Base-by-base conservation (phyloP, 192 early-diverging fungal species). In the Umbelopsis vinacea region DNA sequence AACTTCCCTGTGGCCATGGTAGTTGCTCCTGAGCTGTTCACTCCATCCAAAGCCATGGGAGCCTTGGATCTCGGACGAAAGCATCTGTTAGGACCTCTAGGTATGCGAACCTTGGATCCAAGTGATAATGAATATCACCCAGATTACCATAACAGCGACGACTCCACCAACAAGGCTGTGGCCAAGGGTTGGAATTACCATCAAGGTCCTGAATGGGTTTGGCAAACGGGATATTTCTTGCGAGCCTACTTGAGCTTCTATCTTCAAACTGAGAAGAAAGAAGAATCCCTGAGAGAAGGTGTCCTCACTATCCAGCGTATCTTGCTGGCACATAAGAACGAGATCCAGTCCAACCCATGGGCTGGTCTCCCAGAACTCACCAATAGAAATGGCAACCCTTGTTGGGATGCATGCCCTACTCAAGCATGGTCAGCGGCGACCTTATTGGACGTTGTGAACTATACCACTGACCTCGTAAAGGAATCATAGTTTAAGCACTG, bases 161-260 rank as follows among this genome's bases (percentile, higher is more conserved):
- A 99, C 71, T 90, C 90, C 15, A 77, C 79, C 52, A 97, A 99
- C 71, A 79, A 89, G 10, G 81, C 89, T 12, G 87, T 97, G 1
- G 97, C 98, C 3, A 97, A 99, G 71, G 98, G 98, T 21, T 93
- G 93, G 81, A 99, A 99, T 75, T 99, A 99, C 77, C 97, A 99
- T 70, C 93, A 98, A 77, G 98, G 96, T 35, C 75, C 74, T 45
- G 98, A 99, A 90, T 99, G 98, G 98, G 83, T 98, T 15, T 99
- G 95, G 95, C 83, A 86, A 22, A 90, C 90, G 1, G 95, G 94
- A 4, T 96, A 90, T 85, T 98, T 93, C 76, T 84, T 98, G 67
- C 90, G 91, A 12, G 94, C 98, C 4, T 95, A 91, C 66, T 70
- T 94, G 15, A 72, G 89, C 40, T 95, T 98, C 68, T 80, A 87